These are phyloP conservation scores for Epipyxis sp. DNA, from an alignment of 108 stramenopile species.

Conservation along the genomic window DNA sequence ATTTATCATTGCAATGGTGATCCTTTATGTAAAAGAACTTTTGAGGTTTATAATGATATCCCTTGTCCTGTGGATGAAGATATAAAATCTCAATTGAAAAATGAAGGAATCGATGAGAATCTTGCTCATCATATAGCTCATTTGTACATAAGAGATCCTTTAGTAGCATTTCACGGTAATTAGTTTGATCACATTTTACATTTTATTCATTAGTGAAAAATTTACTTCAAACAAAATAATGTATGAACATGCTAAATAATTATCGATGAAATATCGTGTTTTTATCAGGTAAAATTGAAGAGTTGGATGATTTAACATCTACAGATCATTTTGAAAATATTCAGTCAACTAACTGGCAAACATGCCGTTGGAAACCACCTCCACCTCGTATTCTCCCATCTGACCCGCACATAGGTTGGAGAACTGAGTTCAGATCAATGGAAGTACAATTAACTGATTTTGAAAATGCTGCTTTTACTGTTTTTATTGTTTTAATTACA, in stretches of 20 bases:
- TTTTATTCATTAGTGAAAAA: neutral
- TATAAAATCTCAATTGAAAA: constrained; percentile 56
- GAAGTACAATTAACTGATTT: constrained; percentile 97
- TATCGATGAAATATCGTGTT: neutral
- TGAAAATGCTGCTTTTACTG: constrained; percentile 95
- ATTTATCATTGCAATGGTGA: constrained; percentile 71
- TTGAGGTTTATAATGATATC: constrained; percentile 75
- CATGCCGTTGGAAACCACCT: constrained; percentile 98
- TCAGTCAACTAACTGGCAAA: constrained; percentile 98
- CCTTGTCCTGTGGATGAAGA: constrained; percentile 38
- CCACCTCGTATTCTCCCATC: constrained; percentile 74
- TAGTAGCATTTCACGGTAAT: constrained; percentile 62
- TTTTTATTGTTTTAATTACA: constrained; percentile 87
- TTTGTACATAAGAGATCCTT: constrained; percentile 90
- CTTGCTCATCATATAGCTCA: constrained; percentile 92
- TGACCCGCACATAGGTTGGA: constrained; percentile 94
- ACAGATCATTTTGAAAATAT: constrained; percentile 98
- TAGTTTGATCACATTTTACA: neutral
- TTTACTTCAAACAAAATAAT: neutral
- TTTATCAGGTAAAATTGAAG: constrained; percentile 52
- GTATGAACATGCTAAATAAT: neutral
- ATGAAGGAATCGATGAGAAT: constrained; percentile 79
- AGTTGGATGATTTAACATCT: constrained; percentile 76
- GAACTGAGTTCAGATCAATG: constrained; percentile 96
- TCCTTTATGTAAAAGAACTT: constrained; percentile 38